These are phyloP conservation scores for Lyophyllum atratum DNA, from an alignment of 768 basidiomycete genomes.

Conservation along the genomic window DNA sequence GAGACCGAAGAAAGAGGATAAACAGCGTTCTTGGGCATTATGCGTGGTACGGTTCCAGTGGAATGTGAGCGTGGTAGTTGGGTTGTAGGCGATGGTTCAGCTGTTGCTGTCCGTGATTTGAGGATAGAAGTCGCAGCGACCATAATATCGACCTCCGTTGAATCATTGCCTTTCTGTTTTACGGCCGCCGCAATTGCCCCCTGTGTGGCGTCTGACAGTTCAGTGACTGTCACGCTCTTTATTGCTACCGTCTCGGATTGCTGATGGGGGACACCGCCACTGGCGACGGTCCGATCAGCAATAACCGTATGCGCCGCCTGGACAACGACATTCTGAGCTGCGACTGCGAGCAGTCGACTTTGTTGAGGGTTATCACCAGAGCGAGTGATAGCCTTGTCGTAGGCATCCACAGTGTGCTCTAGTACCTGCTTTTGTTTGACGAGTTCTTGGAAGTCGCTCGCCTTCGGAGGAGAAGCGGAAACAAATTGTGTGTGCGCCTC, in stretches of 20 bases:
- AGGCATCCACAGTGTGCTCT: constrained; percentile 67
- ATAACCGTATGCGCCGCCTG: constrained; percentile 75
- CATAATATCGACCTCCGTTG: constrained; percentile 81
- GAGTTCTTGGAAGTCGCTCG: constrained; percentile 60
- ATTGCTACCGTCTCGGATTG: constrained; percentile 43
- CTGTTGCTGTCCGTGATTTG: constrained; percentile 40
- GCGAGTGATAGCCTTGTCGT: constrained; percentile 59
- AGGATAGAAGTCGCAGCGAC: constrained; percentile 64
- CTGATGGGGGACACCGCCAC: constrained; percentile 36
- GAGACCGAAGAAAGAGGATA: constrained; percentile 39
- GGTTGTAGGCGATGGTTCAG: constrained; percentile 17
- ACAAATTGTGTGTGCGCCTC: constrained; percentile 71
- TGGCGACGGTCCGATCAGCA: constrained; percentile 46
- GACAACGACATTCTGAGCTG: constrained; percentile 80
- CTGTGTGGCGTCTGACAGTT: constrained; percentile 54
- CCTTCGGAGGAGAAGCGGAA: constrained; percentile 46
- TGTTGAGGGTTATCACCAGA: constrained; percentile 54
- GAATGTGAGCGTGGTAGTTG: constrained; percentile 22
- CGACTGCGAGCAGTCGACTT: constrained; percentile 65
- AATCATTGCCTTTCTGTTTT: constrained; percentile 68
- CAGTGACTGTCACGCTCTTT: constrained; percentile 51
- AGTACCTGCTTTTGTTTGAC: constrained; percentile 84
- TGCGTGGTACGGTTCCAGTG: constrained; percentile 21
- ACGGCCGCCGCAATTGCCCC: constrained; percentile 82
- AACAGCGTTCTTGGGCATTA: constrained; percentile 20